Percentiles rank a stretch among this genome's conserved stretches.
Conservation (phyloP, 106 monocot genomes). For the Dendrobium officinale region DNA sequence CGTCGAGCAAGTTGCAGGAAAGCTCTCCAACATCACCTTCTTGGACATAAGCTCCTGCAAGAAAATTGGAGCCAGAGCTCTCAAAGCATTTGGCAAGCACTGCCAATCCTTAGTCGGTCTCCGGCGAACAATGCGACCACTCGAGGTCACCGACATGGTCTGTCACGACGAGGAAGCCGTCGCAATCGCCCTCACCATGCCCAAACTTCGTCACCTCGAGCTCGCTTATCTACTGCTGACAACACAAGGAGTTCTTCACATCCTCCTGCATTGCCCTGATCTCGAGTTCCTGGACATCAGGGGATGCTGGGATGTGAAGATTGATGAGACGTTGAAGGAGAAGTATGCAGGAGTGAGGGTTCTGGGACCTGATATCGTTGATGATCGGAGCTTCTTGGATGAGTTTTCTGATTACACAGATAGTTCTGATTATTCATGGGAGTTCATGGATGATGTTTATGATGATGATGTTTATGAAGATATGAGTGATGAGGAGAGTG, state of each 20-base stretch:
- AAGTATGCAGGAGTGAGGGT: conserved; percentile 41
- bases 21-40: conserved; percentile 48
- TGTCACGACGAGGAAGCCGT: conserved; percentile 71
- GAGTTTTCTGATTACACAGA: conserved; percentile 65
- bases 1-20: conserved; percentile 53
- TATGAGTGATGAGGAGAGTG: conserved; percentile 2
- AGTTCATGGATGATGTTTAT: conserved; percentile 37
- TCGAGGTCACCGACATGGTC: conserved; percentile 44
- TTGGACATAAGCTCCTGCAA: conserved; percentile 73
- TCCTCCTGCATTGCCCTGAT: conserved; percentile 46
- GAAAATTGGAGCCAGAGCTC: conserved; percentile 51
- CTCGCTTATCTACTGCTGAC: conserved; percentile 49
- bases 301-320: conserved; percentile 77
- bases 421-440: conserved; percentile 70
- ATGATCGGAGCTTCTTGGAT: conserved; percentile 56
- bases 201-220: conserved; percentile 62
- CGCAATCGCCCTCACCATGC: conserved; percentile 67
- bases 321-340: conserved; percentile 62
- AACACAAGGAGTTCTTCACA: conserved; percentile 40
- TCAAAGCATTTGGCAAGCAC: conserved; percentile 50
- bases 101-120: conserved; percentile 46
- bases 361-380: conserved; percentile 56
- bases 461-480: conserved; percentile 23
- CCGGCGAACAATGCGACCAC: conserved; percentile 59
- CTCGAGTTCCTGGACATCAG: conserved; percentile 62